Evolutionary conservation across 805 yeast species (phyloP).

Genomic region (Lachancea lanzarotensis): DNA sequence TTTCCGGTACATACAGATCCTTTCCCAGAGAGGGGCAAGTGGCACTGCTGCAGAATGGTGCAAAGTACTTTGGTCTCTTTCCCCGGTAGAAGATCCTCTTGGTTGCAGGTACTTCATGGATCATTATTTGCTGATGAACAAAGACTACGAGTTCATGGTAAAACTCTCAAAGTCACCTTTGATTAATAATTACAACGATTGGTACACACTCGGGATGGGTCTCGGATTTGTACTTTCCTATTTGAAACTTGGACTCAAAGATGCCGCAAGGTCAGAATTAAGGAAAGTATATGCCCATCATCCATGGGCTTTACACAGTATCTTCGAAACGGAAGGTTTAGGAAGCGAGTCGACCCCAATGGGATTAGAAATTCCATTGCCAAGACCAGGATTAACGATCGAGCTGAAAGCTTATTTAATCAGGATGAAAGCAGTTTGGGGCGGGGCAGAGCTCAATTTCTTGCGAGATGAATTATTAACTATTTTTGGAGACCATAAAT

Average conservation of each 20-base stretch:
- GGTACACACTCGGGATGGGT: slow-evolving; percentile 70
- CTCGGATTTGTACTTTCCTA: slow-evolving; percentile 63
- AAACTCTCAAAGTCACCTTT: slow-evolving; percentile 53
- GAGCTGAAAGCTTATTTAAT: slow-evolving; percentile 53
- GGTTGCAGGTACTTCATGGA: slow-evolving; percentile 83
- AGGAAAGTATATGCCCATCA: slow-evolving; percentile 45
- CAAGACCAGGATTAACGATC: slow-evolving; percentile 15
- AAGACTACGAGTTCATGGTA: slow-evolving; percentile 56
- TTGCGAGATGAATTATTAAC: slow-evolving; percentile 38
- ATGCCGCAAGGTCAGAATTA: slow-evolving; percentile 44
- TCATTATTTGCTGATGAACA: slow-evolving; percentile 61
- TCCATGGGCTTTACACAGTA: slow-evolving; percentile 41
- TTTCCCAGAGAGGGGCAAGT: slow-evolving; percentile 73
- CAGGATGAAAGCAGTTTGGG: slow-evolving; percentile 52
- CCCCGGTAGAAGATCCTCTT: slow-evolving; percentile 75
- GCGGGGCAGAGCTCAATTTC: slow-evolving; percentile 42
- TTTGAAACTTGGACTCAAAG: slow-evolving; percentile 36
- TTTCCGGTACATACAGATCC: slow-evolving; percentile 61
- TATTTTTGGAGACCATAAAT: slow-evolving; percentile 17
- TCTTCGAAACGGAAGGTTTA: slow-evolving; percentile 22
- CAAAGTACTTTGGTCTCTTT: slow-evolving; percentile 59
- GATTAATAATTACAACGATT: slow-evolving; percentile 48
- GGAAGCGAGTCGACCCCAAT: slow-evolving; percentile 16
- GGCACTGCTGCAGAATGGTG: slow-evolving; percentile 72
- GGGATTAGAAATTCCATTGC: slow-evolving; percentile 10